Conservation (phyloP, 2,329 filamentous ascomycete genomes). For the Fusarium veterinarium region DNA sequence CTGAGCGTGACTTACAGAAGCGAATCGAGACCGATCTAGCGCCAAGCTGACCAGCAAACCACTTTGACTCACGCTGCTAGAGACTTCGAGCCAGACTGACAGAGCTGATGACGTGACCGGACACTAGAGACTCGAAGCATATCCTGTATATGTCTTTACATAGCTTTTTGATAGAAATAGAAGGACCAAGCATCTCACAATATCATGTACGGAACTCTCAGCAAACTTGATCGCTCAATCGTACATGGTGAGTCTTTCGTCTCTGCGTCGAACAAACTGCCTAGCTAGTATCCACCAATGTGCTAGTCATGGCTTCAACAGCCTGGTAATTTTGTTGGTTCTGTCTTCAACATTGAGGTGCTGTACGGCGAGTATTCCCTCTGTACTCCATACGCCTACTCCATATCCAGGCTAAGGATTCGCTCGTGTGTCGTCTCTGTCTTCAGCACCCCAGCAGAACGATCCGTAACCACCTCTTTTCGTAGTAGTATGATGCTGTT, state of each 20-base stretch:
- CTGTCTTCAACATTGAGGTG: neutral
- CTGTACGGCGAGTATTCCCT: neutral
- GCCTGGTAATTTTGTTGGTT: neutral
- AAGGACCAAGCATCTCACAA: neutral
- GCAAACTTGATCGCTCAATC: neutral
- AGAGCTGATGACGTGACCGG: neutral
- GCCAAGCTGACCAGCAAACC: neutral
- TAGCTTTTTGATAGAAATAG: neutral
- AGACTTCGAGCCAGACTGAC: neutral
- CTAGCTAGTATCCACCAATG: neutral
- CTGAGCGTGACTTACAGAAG: neutral
- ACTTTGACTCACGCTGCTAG: neutral
- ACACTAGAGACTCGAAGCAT: neutral
- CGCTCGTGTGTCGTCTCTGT: neutral
- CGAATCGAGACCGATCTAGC: neutral
- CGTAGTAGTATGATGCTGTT: neutral
- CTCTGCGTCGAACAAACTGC: neutral
- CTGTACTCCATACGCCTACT: neutral
- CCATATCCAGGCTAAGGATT: neutral
- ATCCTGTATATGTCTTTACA: neutral
- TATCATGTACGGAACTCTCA: neutral
- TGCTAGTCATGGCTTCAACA: neutral
- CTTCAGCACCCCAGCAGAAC: neutral
- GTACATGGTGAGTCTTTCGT: neutral
- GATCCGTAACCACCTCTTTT: neutral